A percentile compares a stretch with the other conserved stretches of the same genome.
phyloP scores from a whole-genome alignment of 78 protist species.

The Dictyostelium brefeldianum region DNA sequence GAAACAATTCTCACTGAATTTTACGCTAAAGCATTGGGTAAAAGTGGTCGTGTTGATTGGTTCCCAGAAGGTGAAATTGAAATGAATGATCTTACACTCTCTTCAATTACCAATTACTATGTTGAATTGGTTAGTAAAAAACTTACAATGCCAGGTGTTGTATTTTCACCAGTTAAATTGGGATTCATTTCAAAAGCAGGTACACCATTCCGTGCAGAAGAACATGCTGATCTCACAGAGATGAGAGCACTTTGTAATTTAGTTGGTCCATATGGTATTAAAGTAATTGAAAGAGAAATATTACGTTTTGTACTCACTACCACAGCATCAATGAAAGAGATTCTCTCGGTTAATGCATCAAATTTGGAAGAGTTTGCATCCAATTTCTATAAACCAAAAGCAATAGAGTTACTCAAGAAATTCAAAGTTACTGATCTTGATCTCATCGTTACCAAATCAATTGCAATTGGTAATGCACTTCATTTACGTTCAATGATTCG shows the following conservation, averaged over 20 bases:
- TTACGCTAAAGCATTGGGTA: conserved; percentile 78
- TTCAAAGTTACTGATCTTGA: conserved; percentile 74
- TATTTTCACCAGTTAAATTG: conserved; percentile 54
- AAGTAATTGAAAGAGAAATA: conserved; percentile 64
- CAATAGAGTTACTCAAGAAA: conserved; percentile 37
- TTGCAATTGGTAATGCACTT: conserved; percentile 83
- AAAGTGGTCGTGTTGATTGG: conserved; percentile 81
- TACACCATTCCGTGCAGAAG: conserved; percentile 73
- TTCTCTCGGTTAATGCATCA: conserved; percentile 42
- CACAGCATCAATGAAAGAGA: conserved; percentile 30
- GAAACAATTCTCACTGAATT: conserved; percentile 70
- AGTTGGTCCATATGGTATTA: conserved; percentile 87
- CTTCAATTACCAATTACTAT: conserved; percentile 24
- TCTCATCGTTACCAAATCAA: conserved; percentile 26
- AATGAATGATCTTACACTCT: conserved; percentile 37
- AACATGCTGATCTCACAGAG: conserved; percentile 71
- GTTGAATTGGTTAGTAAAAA: conserved; percentile 56
- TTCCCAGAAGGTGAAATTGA: conserved; percentile 83
- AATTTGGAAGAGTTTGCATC: conserved; percentile 39
- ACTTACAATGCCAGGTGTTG: conserved; percentile 47
- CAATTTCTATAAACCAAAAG: conserved; percentile 39
- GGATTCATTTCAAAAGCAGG: conserved; percentile 75
- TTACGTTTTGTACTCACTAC: conserved; percentile 36
- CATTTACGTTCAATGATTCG: conserved; percentile 75
- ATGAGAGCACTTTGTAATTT: conserved; percentile 56